These are phyloP conservation scores for Sporobolomyces roseus DNA, from an alignment of 768 basidiomycete species.

Conservation along the genomic window DNA sequence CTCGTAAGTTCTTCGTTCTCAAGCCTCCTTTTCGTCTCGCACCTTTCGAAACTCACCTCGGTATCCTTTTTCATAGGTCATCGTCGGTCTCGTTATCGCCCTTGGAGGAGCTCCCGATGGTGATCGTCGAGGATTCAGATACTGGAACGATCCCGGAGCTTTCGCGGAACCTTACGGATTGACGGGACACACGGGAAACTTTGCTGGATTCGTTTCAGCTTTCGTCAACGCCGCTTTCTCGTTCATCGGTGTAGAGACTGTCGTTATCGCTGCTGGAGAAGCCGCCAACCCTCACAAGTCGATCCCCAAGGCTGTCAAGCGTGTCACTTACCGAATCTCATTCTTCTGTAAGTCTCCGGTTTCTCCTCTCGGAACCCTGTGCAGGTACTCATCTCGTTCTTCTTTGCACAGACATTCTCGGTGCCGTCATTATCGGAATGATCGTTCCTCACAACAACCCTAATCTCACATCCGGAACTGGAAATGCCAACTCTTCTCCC, in stretches of 20 bases:
- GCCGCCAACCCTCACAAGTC: constrained; percentile 72
- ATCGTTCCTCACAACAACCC: constrained; percentile 67
- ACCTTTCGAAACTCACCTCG: too few species aligned
- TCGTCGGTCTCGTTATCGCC: constrained; percentile 57
- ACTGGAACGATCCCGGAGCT: constrained; percentile 47
- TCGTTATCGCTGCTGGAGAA: constrained; percentile 71
- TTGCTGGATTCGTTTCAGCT: constrained; percentile 52
- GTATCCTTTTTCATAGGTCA: too few species aligned
- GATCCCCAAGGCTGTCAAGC: constrained; percentile 68
- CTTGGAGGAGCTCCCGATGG: constrained; percentile 60
- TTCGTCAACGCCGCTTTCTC: constrained; percentile 65
- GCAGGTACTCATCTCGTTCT: not conserved
- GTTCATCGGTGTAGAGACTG: constrained; percentile 71
- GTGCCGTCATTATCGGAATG: constrained; percentile 69
- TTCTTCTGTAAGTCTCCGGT: constrained; percentile 47
- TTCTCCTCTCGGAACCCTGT: not conserved
- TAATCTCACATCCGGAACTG: constrained; percentile 55
- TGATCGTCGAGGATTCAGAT: constrained; percentile 56
- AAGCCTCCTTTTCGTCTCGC: constrained; percentile 20
- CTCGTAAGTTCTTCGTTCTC: constrained; percentile 48
- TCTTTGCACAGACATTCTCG: constrained; percentile 57
- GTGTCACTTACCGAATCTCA: constrained; percentile 75
- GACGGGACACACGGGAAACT: constrained; percentile 46
- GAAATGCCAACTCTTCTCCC: constrained; percentile 72
- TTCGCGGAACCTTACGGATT: constrained; percentile 41